Base-by-base conservation (phyloP, 75 land plant species). In the Gnetum montanum region DNA sequence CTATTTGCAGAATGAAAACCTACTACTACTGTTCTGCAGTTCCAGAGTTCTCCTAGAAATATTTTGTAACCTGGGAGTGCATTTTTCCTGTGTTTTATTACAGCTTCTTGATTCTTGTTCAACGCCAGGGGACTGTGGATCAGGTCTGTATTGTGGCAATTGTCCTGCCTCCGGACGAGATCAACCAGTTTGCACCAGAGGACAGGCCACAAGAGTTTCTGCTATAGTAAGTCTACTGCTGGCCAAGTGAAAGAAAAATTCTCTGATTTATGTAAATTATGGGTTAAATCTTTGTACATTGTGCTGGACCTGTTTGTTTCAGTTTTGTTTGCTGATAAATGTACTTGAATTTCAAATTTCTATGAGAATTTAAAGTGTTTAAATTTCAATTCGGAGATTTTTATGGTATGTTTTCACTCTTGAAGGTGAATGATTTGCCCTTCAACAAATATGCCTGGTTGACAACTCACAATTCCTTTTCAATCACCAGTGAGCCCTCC, bases 401-500 rank as follows among this genome's bases (percentile, higher is more conserved):
- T 40, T 40, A 5, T 7, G n/a, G 24, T 35, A 16, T n/a, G 20
- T 1, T 46, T n/a, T n/a, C n/a, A n/a, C n/a, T n/a, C n/a, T 18
- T 12, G 22, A 13, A 85, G 89, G 62, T 74, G 46, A 60, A 58
- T 40, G 85, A 73, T 13, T 60, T 84, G 70, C 92, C 92, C 0
- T 87, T 84, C 57, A 87, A 87, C 67, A 84, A 69, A 67, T 87
- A 87, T 67, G 15, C 84, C 12, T 87, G 92, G 92, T 57, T 87
- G 31, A 72, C 86, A 49, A 87, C 92, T 0, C 92, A 87, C 57
- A 87, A 87, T 68, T 57, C 92, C 0, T 87, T 87, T 48, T 71
- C 88, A 8, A 87, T 70, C 48, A 57, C 71, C 0, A 58, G 72
- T 54, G 78, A 77, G 33, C 88, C 75, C 16, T 60, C 76, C 1